These are phyloP conservation scores for Peronospora destructor DNA, from an alignment of 352 stramenopile species.

Conservation along the genomic window DNA sequence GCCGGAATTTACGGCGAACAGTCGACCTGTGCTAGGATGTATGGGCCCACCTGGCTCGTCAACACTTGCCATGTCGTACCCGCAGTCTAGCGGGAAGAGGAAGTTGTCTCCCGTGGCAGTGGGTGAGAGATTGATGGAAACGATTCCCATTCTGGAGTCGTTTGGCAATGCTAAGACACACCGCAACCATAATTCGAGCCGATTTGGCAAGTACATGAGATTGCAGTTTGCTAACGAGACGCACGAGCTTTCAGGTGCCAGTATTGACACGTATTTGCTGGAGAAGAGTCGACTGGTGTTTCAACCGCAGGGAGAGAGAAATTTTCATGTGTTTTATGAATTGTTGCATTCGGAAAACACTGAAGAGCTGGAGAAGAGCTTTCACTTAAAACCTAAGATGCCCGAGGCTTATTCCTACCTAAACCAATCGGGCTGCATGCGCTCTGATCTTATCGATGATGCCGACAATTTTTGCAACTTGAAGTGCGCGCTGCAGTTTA, in stretches of 20 bases:
- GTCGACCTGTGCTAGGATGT: slow-evolving; percentile 20
- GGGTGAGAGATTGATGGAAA: slow-evolving; percentile 77
- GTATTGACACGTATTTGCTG: slow-evolving; percentile 77
- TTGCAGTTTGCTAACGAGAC: slow-evolving; percentile 66
- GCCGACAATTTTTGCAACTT: slow-evolving; percentile 57
- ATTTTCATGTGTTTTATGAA: slow-evolving; percentile 87
- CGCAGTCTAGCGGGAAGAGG: slow-evolving; percentile 45
- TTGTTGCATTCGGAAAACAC: slow-evolving; percentile 55
- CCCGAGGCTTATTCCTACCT: slow-evolving; percentile 62
- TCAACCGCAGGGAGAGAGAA: slow-evolving; percentile 68
- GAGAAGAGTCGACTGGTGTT: slow-evolving; percentile 81
- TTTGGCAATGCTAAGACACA: slow-evolving; percentile 87
- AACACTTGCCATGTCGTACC: slow-evolving; percentile 62
- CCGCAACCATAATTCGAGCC: slow-evolving; percentile 88
- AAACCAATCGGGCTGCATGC: slow-evolving; percentile 71
- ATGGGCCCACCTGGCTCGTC: slow-evolving; percentile 37
- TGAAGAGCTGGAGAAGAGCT: slow-evolving; percentile 38
- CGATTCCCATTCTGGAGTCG: slow-evolving; percentile 88
- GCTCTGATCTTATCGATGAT: slow-evolving; percentile 68
- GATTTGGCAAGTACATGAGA: slow-evolving; percentile 89
- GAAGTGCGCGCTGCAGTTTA: slow-evolving; percentile 57
- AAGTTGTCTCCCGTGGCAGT: slow-evolving; percentile 65
- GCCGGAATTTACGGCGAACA: slow-evolving; percentile 45
- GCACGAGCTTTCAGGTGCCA: slow-evolving; percentile 71
- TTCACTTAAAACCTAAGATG: slow-evolving; percentile 49